Evolutionary conservation across 768 basidiomycete species (phyloP).

Genomic region (Leccinellum rugosiceps): DNA sequence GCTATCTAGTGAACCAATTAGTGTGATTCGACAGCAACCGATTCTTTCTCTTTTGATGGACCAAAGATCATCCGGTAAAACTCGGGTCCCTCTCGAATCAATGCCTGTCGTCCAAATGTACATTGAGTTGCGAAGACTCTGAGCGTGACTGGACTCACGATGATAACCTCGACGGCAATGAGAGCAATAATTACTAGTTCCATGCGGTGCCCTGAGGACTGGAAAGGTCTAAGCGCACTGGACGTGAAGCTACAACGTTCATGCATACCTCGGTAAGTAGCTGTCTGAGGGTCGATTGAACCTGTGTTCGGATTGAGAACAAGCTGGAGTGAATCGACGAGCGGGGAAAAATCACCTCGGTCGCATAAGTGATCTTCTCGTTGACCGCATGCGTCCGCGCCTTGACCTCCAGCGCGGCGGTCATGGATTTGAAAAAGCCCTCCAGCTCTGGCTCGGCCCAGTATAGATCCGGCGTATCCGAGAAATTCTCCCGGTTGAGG

Average conservation of each 20-base stretch:
- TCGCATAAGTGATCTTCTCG: slow-evolving; percentile 89
- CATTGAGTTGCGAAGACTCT: neutral
- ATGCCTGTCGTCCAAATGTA: slow-evolving; percentile 42
- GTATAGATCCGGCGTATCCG: slow-evolving; percentile 88
- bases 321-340: neutral
- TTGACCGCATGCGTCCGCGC: slow-evolving; percentile 78
- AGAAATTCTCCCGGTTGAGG: slow-evolving; percentile 84
- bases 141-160: slow-evolving; percentile 48
- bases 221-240: slow-evolving; percentile 1
- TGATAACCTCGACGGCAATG: slow-evolving; percentile 92
- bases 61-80: slow-evolving; percentile 54
- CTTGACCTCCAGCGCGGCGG: slow-evolving; percentile 82
- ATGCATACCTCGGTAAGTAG: slow-evolving; percentile 70
- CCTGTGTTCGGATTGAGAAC: slow-evolving; percentile 33
- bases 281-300: slow-evolving; percentile 87
- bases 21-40: neutral
- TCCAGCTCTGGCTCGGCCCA: slow-evolving; percentile 94
- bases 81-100: slow-evolving; percentile 78
- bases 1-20: neutral
- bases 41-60: slow-evolving; percentile 11
- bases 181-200: slow-evolving; percentile 93
- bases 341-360: slow-evolving; percentile 48
- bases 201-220: slow-evolving; percentile 91
- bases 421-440: slow-evolving; percentile 83
- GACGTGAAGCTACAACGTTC: neutral